Base-by-base conservation (phyloP, 345 rosid genomes). In the Barbarea vulgaris region DNA sequence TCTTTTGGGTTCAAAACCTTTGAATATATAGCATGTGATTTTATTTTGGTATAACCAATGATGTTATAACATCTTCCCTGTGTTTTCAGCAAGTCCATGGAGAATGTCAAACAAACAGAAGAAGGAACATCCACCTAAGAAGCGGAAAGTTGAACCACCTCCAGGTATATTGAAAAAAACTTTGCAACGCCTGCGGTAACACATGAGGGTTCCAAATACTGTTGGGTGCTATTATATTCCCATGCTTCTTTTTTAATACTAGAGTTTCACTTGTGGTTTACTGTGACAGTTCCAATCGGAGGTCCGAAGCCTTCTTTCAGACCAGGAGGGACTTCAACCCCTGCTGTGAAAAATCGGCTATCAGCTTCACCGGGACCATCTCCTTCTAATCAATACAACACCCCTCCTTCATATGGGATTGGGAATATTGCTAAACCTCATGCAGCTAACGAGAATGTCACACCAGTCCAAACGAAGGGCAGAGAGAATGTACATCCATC, bases 81-180 rank as follows among this genome's bases (percentile, higher is more conserved):
- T 77, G 47, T 76, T 79, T 84, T 63, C 87, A 95, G 99, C 80
- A 59, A 92, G 82, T 82, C 82, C 93, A 7, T 85, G 97, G 96
- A 90, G 84, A 81, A 75, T 62, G 67, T 55, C 72, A 27, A 87
- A 79, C 79, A 86, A 85, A 68, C 81, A 76, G 72, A 94, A 85
- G 88, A 94, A 87, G 79, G 97, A 92, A 75, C 85, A 85, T 13
- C 93, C 93, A 25, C 75, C 72, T 68, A 95, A 92, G 79, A 92
- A 90, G 84, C 91, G 81, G 71, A 95, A 87, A 84, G 84, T 87
- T 67, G 98, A 92, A 51, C 85, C 93, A 69, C 83, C 87, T 52
- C 87, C 77, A 84, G 98, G 99, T 92, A 85, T 69, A 42, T 19
- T 46, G 52, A 31, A 28, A 51, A 15, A n/a, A 34, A 56, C 42